phyloP scores from a whole-genome alignment of 805 yeast species.

The Schwanniomyces occidentalis region DNA sequence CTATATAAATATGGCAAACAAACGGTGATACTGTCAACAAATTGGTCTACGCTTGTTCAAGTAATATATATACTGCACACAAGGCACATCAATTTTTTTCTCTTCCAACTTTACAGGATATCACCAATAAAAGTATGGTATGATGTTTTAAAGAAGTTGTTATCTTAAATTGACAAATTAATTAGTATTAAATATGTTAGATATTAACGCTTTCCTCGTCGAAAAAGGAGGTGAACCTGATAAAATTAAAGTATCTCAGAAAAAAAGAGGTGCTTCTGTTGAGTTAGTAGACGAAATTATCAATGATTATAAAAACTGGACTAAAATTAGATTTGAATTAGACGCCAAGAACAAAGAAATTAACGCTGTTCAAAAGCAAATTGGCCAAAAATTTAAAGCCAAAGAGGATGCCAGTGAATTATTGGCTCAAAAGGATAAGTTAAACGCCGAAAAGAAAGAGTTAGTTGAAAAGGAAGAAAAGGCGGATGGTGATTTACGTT shows the following conservation, averaged over 20 bases:
- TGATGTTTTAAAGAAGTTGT: too few relatives aligned
- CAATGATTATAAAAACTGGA: conserved; percentile 89
- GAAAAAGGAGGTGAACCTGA: conserved; percentile 98
- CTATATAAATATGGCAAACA: too few relatives aligned
- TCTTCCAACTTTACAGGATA: too few relatives aligned
- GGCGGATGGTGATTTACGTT: conserved; percentile 72
- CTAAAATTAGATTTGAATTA: conserved; percentile 73
- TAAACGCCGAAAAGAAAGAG: conserved; percentile 68
- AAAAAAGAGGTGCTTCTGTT: conserved; percentile 91
- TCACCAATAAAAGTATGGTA: too few relatives aligned
- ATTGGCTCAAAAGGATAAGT: conserved; percentile 74
- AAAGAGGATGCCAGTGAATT: conserved; percentile 92
- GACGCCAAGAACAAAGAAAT: conserved; percentile 87
- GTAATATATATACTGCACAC: too few relatives aligned
- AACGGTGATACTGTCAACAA: too few relatives aligned
- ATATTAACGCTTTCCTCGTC: conserved; percentile 85
- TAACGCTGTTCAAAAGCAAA: conserved; percentile 89
- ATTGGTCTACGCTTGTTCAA: too few relatives aligned
- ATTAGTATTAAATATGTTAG: conserved; percentile 61
- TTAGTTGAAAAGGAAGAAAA: conserved; percentile 69
- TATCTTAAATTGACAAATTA: too few relatives aligned
- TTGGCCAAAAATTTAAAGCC: conserved; percentile 88
- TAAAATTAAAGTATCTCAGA: conserved; percentile 81
- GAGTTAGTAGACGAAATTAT: conserved; percentile 96
- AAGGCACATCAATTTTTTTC: too few relatives aligned